Evolutionary conservation across 2,329 filamentous ascomycete genomes (phyloP), one percentile per base, ranked within the genome.

Genomic region (Ophiostoma populinum): DNA sequence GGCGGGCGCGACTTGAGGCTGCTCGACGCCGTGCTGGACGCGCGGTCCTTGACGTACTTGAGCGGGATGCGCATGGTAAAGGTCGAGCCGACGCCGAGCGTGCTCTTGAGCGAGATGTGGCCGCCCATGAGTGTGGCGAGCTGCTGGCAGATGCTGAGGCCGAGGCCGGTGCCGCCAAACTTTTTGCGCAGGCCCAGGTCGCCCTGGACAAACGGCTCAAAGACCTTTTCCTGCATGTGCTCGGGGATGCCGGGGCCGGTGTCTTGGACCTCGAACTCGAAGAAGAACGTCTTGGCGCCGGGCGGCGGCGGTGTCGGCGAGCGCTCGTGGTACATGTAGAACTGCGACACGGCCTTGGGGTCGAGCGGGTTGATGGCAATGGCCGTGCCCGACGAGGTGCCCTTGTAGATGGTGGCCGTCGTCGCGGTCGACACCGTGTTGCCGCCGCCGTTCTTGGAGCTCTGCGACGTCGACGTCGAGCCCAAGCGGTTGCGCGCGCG

Each of bases 151-250:
- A 94, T 94, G 48, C 80, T 87, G 36, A 94, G 55, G 2, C 86
- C 86, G 2, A 93, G 60, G 4, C 86, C 86, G 1, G 86, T 93
- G 12, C 86, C 86, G 13, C 83, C 83, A 49, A 77, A 92, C 49
- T 90, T 90, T 53, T 83, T 92, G 58, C 80, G 92, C 12, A 94
- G 58, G 1, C 83, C 80, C 2, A 90, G 59, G 49, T 93, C 85
- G n/a, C 80, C 86, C 54, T 94, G 86, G 0, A 93, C 80, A 49
- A 94, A 94, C 1, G 86, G 86, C 52, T 93, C 86, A 50, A 94
- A 94, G 8, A 94, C 82, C 45, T 76, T 76, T 38, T 80, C 63
- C 46, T 85, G 82, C 53, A 92, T 70, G 43, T 77, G 60, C 6
- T 75, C 68, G 0, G 82, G 72, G 37, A 93, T 92, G 19, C 86